Percentiles rank a stretch among this genome's conserved stretches.
Conservation (phyloP, 495 filamentous ascomycete genomes). For the Penicillium coffeae region DNA sequence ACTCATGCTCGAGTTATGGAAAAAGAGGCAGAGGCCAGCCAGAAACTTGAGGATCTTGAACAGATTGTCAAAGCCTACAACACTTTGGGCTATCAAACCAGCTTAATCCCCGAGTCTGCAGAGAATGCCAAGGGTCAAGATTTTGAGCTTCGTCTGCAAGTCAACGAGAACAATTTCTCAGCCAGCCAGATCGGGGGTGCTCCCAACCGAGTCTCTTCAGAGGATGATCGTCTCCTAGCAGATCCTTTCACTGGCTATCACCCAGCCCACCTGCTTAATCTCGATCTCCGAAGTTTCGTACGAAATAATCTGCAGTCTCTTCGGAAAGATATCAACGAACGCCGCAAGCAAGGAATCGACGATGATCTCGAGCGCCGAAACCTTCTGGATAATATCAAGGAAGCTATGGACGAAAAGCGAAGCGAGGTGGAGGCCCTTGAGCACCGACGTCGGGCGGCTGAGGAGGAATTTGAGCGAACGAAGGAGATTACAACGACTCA, state of each 20-base stretch:
- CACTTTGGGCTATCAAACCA: constrained; percentile 87
- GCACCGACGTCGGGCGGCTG: constrained; percentile 75
- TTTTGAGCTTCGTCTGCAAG: constrained; percentile 75
- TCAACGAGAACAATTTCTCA: constrained; percentile 73
- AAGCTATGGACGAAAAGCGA: constrained; percentile 90
- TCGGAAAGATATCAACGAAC: constrained; percentile 82
- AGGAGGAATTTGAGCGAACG: constrained; percentile 90
- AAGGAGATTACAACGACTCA: constrained; percentile 86
- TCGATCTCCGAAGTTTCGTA: constrained; percentile 78
- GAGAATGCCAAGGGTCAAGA: constrained; percentile 78
- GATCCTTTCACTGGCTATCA: constrained; percentile 84
- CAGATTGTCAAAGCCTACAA: constrained; percentile 85
- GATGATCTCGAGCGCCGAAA: constrained; percentile 88
- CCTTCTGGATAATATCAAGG: constrained; percentile 84
- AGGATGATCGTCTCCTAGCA: constrained; percentile 66
- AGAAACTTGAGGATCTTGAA: constrained; percentile 84
- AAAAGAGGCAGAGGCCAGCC: constrained; percentile 76
- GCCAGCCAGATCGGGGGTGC: constrained; percentile 64
- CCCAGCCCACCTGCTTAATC: constrained; percentile 77
- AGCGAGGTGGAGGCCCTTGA: constrained; percentile 90
- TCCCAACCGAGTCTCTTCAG: constrained; percentile 44
- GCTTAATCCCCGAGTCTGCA: constrained; percentile 78
- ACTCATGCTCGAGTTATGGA: constrained; percentile 75
- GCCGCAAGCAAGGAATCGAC: constrained; percentile 75
- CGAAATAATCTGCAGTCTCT: constrained; percentile 73